A percentile compares a stretch with the other conserved stretches of the same genome.
Evolutionary conservation across 208 protist species (phyloP).

Genomic region (Lotmaria passim): DNA sequence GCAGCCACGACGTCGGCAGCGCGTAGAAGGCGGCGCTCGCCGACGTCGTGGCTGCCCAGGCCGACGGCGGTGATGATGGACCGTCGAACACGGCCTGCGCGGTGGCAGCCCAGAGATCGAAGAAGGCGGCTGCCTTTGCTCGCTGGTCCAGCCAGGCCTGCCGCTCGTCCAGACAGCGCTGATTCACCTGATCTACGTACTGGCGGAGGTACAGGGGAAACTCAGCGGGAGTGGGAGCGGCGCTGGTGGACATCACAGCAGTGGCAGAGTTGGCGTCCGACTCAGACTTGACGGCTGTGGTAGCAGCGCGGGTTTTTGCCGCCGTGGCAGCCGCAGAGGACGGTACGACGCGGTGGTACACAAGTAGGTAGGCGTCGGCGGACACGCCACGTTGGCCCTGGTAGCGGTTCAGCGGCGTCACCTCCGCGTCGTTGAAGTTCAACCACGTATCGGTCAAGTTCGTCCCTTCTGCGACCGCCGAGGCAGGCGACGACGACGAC

Average conservation of each 20-base stretch:
- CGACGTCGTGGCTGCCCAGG: constrained; percentile 9
- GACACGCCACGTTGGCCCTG: constrained; percentile 45
- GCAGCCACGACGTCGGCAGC: constrained; percentile 71
- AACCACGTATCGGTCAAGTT: constrained; percentile 48
- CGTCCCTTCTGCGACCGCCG: neutral
- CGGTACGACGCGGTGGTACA: constrained; percentile 52
- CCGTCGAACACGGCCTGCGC: constrained; percentile 40
- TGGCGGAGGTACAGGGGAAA: constrained; percentile 48
- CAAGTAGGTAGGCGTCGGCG: constrained; percentile 72
- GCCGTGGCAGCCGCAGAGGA: constrained; percentile 16
- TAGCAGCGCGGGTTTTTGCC: constrained; percentile 11
- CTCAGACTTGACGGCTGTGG: neutral
- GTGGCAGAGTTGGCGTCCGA: neutral
- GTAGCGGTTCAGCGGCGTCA: constrained; percentile 52
- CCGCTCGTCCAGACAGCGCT: constrained; percentile 21
- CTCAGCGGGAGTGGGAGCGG: constrained; percentile 33
- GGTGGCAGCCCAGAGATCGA: constrained; percentile 39
- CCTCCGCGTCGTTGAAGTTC: constrained; percentile 75
- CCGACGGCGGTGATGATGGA: constrained; percentile 1
- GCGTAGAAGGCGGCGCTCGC: constrained; percentile 27
- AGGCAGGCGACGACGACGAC: neutral
- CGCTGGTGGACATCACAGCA: constrained; percentile 7
- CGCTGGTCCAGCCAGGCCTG: constrained; percentile 29
- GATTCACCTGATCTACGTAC: constrained; percentile 54
- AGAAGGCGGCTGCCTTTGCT: constrained; percentile 18